phyloP scores from a whole-genome alignment of 768 basidiomycete genomes.

The Nevesoporus exiguus region DNA sequence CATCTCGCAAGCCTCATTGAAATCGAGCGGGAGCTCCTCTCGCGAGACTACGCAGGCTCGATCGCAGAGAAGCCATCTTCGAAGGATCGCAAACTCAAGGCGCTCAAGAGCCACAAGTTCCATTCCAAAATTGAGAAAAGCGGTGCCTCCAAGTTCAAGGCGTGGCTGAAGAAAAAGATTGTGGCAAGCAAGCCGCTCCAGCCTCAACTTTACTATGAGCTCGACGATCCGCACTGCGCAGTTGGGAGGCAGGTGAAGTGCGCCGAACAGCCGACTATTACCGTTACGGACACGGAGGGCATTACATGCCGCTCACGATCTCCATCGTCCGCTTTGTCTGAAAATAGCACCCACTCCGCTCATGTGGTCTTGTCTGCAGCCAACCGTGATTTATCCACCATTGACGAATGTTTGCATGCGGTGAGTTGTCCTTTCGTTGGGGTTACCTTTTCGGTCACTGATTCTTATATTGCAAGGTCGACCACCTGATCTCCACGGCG shows the following conservation, averaged over 20 bases:
- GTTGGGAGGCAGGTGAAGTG: constrained; percentile 39
- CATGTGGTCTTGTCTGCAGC: constrained; percentile 51
- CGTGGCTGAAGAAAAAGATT: constrained; percentile 64
- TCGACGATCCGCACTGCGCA: constrained; percentile 38
- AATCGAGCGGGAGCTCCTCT: constrained; percentile 34
- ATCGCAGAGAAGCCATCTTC: constrained; percentile 24
- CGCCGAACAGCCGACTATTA: constrained; percentile 13
- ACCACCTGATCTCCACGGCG: constrained; percentile 52
- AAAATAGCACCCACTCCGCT: constrained; percentile 40
- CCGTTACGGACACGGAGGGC: constrained; percentile 26
- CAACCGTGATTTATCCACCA: constrained; percentile 52
- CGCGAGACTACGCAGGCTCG: constrained; percentile 18
- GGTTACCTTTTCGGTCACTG: constrained; percentile 5
- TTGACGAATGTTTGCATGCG: constrained; percentile 50
- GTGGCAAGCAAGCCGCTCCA: constrained; percentile 35
- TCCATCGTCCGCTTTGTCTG: constrained; percentile 24
- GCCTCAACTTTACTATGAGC: constrained; percentile 39
- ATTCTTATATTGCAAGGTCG: constrained; percentile 40
- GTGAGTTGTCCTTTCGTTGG: constrained; percentile 37
- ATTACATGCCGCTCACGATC: constrained; percentile 14
- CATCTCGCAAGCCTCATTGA: constrained; percentile 35
- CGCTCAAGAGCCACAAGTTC: constrained; percentile 42
- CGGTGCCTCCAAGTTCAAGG: constrained; percentile 50
- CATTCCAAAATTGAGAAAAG: constrained; percentile 30
- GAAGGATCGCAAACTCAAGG: constrained; percentile 40